Percentiles rank a stretch among this genome's conserved stretches.
These are phyloP conservation scores for Cenchrus purpureus DNA, from an alignment of 176 grass and related monocot genomes.

Conservation along the genomic window DNA sequence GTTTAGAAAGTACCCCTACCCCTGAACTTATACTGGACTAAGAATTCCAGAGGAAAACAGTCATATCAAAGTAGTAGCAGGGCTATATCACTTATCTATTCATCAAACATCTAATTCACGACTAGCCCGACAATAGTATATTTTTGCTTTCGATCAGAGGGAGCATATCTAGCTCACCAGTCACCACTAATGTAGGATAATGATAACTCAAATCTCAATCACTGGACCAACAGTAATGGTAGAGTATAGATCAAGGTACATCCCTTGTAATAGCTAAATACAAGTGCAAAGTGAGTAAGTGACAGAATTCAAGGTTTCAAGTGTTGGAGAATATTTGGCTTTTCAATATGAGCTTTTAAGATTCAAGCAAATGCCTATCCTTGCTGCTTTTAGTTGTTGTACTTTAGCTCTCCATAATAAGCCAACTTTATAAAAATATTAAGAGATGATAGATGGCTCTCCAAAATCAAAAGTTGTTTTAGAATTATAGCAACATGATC, in stretches of 20 bases:
- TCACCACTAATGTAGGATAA: not conserved
- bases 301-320: not conserved
- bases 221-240: not conserved
- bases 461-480: not conserved
- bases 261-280: not conserved
- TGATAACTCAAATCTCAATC: not conserved
- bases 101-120: not conserved
- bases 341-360: not conserved
- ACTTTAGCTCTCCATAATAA: not conserved
- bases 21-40: constrained; percentile 9
- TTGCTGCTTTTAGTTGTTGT: not conserved
- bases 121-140: not conserved
- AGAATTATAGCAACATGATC: not conserved
- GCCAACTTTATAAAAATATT: not conserved
- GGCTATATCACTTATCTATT: not conserved
- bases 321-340: not conserved
- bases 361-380: not conserved
- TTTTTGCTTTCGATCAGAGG: not conserved
- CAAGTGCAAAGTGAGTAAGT: not conserved
- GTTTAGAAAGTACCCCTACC: not conserved
- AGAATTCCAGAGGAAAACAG: not conserved
- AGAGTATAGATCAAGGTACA: not conserved
- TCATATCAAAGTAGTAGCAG: not conserved
- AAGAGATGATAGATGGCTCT: not conserved
- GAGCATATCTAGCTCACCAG: not conserved